These are phyloP conservation scores for Aspergillus ustus DNA, from an alignment of 2,329 filamentous ascomycete species.

Conservation along the genomic window DNA sequence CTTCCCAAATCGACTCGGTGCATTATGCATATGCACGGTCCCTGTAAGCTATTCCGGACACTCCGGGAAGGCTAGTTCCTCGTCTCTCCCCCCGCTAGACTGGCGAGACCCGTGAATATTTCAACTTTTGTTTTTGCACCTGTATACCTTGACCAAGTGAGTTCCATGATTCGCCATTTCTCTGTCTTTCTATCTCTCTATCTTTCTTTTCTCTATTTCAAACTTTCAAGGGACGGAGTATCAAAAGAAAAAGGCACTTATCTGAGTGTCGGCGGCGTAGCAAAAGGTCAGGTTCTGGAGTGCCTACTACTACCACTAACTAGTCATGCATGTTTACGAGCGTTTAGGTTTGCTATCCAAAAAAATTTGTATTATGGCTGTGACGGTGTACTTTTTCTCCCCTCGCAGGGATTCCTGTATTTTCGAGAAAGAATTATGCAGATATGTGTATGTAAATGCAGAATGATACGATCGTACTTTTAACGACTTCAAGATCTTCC, in stretches of 20 bases:
- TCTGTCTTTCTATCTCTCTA: not conserved
- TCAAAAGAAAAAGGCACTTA: conserved; percentile 2
- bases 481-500: not conserved
- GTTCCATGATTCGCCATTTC: conserved; percentile 2
- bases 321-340: not conserved
- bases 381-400: not conserved
- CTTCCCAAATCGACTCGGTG: not conserved
- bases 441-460: not conserved
- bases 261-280: conserved; percentile 16
- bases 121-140: not conserved
- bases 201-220: conserved; percentile 2
- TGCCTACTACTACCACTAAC: not conserved
- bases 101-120: not conserved
- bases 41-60: not conserved
- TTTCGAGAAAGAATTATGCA: not conserved
- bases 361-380: not conserved
- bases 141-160: conserved; percentile 11
- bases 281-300: not conserved
- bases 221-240: not conserved
- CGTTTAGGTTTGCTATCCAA: not conserved
- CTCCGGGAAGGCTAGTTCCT: not conserved
- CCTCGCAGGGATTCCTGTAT: not conserved
- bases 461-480: not conserved
- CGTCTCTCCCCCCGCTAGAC: not conserved
- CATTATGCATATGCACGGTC: conserved; percentile 8